Base-by-base conservation (phyloP, 495 filamentous ascomycete genomes). In the Aspergillus indologenus region DNA sequence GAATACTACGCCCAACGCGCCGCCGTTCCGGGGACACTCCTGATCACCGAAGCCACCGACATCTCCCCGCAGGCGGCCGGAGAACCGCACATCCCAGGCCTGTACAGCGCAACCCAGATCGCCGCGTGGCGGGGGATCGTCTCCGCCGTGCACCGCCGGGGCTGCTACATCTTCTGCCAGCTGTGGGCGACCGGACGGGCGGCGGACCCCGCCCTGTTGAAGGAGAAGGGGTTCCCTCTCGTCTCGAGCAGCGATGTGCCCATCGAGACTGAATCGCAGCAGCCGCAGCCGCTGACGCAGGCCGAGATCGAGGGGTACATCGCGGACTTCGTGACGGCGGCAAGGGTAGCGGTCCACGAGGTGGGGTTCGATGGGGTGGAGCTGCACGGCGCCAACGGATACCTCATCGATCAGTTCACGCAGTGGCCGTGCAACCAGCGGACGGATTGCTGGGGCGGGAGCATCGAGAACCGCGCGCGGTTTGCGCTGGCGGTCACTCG, bases 351-450 rank as follows among this genome's bases (percentile, higher is more conserved):
- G 0, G 76, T 86, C 1, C n/a, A n/a, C n/a, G 75, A 75, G 50
- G 87, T 86, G 6, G 88, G 87, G 11, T 83, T 83, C 59, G 82
- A 85, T 56, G 81, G 81, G 2, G 75, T 84, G 6, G 83, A 85
- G 59, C 45, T 84, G 9, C 81, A 85, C 59, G 80, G 76, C 65
- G 74, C 74, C 7, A 82, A 85, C 56, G 83, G 83, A 0, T 84
- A 83, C 54, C 69, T 86, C 0, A 65, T 79, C 5, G 82, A 83
- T 47, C 80, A 84, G 62, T 85, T 86, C 66, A 68, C 79, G 5
- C 75, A 77, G 44, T 72, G 74, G 42, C 76, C 71, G 18, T 72
- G 75, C 58, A 85, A 84, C 68, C 73, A 60, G 31, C 71, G 82
- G 0, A 80, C 73, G 0, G 83, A 86, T 61, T 60, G 55, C 1